Conservation (phyloP, 1,284 basidiomycete species). For the Apiotrichum sp. region DNA sequence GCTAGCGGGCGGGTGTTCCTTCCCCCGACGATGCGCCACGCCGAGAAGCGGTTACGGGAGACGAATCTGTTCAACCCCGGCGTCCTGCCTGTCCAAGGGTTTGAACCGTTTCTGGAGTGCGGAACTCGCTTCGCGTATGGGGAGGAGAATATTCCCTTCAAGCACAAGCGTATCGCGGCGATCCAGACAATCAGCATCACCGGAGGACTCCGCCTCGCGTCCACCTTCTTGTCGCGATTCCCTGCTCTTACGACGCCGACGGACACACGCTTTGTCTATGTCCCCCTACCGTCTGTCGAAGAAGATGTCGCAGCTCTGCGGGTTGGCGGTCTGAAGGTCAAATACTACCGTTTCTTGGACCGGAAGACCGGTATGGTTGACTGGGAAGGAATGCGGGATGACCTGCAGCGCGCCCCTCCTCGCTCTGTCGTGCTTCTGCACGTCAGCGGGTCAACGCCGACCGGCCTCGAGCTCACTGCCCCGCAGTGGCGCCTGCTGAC, state of each 20-base stretch:
- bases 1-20: slow-evolving; percentile 81
- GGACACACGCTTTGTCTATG: slow-evolving; percentile 24
- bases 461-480: slow-evolving; percentile 84
- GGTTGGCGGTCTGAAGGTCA: slow-evolving; percentile 40
- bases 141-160: slow-evolving; percentile 57
- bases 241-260: slow-evolving; percentile 8
- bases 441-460: slow-evolving; percentile 93
- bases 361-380: slow-evolving; percentile 82
- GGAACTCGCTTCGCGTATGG: slow-evolving; percentile 41
- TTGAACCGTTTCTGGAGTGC: slow-evolving; percentile 36
- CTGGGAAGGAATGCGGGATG: slow-evolving; percentile 63
- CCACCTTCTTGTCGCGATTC: slow-evolving; percentile 77
- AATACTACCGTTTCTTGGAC: slow-evolving; percentile 65
- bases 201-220: slow-evolving; percentile 89
- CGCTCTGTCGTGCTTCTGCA: slow-evolving; percentile 82
- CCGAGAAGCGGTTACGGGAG: slow-evolving; percentile 43
- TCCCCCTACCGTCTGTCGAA: slow-evolving; percentile 34
- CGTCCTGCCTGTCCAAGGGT: slow-evolving; percentile 32
- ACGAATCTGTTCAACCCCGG: slow-evolving; percentile 20
- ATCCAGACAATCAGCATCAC: slow-evolving; percentile 93
- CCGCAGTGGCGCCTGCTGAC: slow-evolving; percentile 78
- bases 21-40: slow-evolving; percentile 85
- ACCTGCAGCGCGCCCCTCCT: slow-evolving; percentile 55
- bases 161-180: slow-evolving; percentile 25
- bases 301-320: slow-evolving; percentile 37